Evolutionary conservation across 768 basidiomycete genomes (phyloP).

Genomic region (Lentinula boryana): DNA sequence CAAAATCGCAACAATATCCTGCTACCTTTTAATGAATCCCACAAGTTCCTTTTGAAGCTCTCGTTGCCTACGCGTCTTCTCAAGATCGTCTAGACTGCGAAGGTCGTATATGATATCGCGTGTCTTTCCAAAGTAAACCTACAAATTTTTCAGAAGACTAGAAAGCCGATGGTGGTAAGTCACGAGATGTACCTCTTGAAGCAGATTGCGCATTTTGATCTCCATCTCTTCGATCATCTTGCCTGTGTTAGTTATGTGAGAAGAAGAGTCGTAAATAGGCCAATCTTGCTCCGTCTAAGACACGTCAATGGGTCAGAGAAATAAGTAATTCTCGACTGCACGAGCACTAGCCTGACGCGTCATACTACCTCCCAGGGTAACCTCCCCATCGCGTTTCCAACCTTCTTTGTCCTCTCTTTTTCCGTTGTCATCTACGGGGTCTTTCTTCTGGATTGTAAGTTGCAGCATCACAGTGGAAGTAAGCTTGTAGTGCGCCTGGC

Average conservation of each 20-base stretch:
- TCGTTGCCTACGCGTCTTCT: slow-evolving; percentile 71
- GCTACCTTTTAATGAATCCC: slow-evolving; percentile 71
- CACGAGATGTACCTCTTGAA: slow-evolving; percentile 63
- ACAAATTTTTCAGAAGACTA: not conserved
- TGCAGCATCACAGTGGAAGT: slow-evolving; percentile 98
- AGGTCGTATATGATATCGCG: slow-evolving; percentile 92
- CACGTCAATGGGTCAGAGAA: slow-evolving; percentile 7
- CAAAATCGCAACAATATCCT: not conserved
- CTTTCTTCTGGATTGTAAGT: slow-evolving; percentile 53
- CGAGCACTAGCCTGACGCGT: slow-evolving; percentile 75
- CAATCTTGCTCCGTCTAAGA: slow-evolving; percentile 80
- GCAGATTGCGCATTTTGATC: slow-evolving; percentile 94
- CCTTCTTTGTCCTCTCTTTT: slow-evolving; percentile 34
- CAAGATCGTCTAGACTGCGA: slow-evolving; percentile 80
- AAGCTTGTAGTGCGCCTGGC: slow-evolving; percentile 93
- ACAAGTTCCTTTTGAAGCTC: slow-evolving; percentile 90
- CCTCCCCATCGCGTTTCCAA: slow-evolving; percentile 64
- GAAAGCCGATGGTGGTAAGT: not conserved
- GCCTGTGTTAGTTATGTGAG: slow-evolving; percentile 93
- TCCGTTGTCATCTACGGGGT: slow-evolving; percentile 26
- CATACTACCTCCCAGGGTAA: slow-evolving; percentile 92
- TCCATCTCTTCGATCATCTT: slow-evolving; percentile 98
- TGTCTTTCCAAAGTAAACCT: slow-evolving; percentile 97
- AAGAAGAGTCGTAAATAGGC: slow-evolving; percentile 69
- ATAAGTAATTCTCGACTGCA: not conserved